phyloP scores from a whole-genome alignment of 441 rosid genomes.

The Dalechampia spathulata region DNA sequence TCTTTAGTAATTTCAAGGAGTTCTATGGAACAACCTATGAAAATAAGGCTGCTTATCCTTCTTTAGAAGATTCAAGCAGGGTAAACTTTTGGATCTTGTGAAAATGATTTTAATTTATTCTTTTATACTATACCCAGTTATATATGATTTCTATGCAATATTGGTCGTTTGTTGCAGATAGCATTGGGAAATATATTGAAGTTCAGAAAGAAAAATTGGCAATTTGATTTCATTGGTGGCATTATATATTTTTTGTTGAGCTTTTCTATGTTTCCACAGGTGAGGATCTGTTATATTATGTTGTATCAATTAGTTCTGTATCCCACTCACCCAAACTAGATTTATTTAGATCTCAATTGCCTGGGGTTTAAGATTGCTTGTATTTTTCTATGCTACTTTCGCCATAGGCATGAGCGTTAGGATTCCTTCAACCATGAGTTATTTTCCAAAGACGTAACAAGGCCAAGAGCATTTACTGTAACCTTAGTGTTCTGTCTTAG shows the following conservation, averaged over 20 bases:
- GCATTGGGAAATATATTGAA: conserved; percentile 98
- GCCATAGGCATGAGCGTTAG: background rate
- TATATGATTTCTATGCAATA: too few relatives aligned
- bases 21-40: conserved; percentile 64
- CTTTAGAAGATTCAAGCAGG: conserved; percentile 97
- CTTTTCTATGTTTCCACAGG: conserved; percentile 96
- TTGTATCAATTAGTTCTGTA: too few relatives aligned
- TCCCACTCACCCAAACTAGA: conserved; percentile 6
- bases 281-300: too few relatives aligned
- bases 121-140: too few relatives aligned
- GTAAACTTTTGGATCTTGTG: conserved; percentile 33
- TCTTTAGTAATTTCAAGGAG: conserved; percentile 64
- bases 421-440: conserved; percentile 1
- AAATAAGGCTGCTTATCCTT: conserved; percentile 87
- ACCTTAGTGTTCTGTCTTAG: background rate
- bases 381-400: background rate
- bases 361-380: background rate
- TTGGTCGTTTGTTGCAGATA: conserved; percentile 49
- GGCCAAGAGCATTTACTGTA: background rate
- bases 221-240: conserved; percentile 97
- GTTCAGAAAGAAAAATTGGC: conserved; percentile 99
- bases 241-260: conserved; percentile 85
- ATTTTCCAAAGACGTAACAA: background rate
- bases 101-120: conserved; percentile 3
- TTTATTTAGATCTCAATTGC: conserved; percentile 1